Conservation (phyloP, 768 basidiomycete species). For the Lactarius psammicola region DNA sequence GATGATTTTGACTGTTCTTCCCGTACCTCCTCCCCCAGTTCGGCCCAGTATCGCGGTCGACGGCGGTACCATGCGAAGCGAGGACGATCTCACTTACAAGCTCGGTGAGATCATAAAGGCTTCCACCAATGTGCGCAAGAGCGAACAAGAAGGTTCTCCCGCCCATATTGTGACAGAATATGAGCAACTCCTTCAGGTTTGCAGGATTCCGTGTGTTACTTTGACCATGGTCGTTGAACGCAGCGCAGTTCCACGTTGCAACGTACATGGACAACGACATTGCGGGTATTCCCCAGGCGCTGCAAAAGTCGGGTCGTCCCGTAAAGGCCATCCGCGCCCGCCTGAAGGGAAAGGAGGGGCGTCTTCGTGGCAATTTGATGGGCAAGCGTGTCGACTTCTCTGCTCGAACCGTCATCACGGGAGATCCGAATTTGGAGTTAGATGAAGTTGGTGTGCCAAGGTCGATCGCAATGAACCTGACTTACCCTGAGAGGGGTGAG, state of each 20-base stretch:
- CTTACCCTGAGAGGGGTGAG: slow-evolving; percentile 92
- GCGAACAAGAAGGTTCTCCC: slow-evolving; percentile 95
- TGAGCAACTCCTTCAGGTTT: slow-evolving; percentile 90
- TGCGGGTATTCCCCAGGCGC: slow-evolving; percentile 93
- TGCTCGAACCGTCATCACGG: slow-evolving; percentile 97
- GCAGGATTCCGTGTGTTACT: slow-evolving; percentile 29
- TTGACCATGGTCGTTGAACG: slow-evolving; percentile 6
- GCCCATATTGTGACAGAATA: slow-evolving; percentile 95
- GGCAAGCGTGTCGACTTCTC: slow-evolving; percentile 99
- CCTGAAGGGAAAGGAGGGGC: slow-evolving; percentile 98
- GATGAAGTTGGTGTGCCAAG: slow-evolving; percentile 97
- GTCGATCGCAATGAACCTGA: slow-evolving; percentile 96
- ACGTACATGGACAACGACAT: slow-evolving; percentile 99
- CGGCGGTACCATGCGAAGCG: slow-evolving; percentile 93
- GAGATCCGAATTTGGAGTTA: slow-evolving; percentile 94
- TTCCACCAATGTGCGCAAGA: slow-evolving; percentile 85
- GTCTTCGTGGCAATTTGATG: slow-evolving; percentile 97
- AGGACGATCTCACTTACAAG: slow-evolving; percentile 98
- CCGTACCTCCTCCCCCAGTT: slow-evolving; percentile 96
- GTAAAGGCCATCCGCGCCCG: slow-evolving; percentile 98
- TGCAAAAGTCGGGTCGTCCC: slow-evolving; percentile 96
- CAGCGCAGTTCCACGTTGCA: slow-evolving; percentile 86
- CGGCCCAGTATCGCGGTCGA: slow-evolving; percentile 98
- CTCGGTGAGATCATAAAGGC: slow-evolving; percentile 96
- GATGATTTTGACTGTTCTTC: slow-evolving; percentile 99